phyloP scores from a whole-genome alignment of 2,329 filamentous ascomycete species.

The Diaporthe vexans region DNA sequence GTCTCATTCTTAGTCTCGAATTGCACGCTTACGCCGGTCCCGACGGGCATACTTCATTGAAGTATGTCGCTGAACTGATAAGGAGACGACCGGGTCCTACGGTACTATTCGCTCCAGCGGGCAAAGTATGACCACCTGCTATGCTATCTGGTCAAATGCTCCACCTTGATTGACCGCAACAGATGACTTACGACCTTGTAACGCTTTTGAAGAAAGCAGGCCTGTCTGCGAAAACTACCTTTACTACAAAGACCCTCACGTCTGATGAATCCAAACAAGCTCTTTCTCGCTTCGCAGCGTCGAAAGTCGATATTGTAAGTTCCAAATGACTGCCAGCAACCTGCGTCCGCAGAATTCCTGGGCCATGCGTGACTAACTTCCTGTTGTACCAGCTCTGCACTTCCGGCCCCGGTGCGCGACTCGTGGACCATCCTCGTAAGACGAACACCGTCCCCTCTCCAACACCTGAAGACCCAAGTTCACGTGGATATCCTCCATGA shows the following conservation, averaged over 20 bases:
- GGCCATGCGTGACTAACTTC: neutral
- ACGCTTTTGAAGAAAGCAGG: neutral
- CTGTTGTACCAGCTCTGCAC: conserved; percentile 7
- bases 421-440: neutral
- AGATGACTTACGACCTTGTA: neutral
- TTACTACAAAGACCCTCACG: too few species aligned
- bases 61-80: neutral
- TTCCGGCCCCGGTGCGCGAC: neutral
- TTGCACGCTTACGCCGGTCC: neutral
- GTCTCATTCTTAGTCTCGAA: neutral
- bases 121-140: too few species aligned
- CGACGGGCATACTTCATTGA: neutral
- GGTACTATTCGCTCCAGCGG: neutral
- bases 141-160: too few species aligned
- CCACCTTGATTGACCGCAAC: too few species aligned
- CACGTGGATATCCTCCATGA: too few species aligned
- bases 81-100: neutral
- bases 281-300: neutral
- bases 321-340: too few species aligned
- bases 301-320: neutral
- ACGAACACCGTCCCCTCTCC: too few species aligned
- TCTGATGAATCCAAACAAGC: neutral
- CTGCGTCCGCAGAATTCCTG: too few species aligned
- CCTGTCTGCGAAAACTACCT: neutral
- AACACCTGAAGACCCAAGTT: too few species aligned